Evolutionary conservation across 495 filamentous ascomycete genomes (phyloP).

Genomic region (Xylaria flabelliformis): DNA sequence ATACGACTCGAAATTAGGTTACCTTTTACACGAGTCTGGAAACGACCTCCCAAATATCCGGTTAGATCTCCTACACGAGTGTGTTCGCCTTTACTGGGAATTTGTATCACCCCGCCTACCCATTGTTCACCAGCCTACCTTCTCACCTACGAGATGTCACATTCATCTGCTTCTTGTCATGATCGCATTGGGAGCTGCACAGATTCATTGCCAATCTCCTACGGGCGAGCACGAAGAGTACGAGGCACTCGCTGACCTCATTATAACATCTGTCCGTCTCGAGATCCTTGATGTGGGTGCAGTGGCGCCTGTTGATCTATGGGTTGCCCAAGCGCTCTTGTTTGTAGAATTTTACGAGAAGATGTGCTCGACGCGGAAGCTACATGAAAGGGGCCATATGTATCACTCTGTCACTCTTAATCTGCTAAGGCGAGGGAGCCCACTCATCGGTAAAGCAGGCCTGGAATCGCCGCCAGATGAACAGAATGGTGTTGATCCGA

Average conservation of each 20-base stretch:
- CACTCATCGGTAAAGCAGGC: conserved; percentile 86
- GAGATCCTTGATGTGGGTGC: conserved; percentile 89
- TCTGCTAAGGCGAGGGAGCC: conserved; percentile 89
- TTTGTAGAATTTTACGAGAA: conserved; percentile 95
- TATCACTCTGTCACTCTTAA: conserved; percentile 96
- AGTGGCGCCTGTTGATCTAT: conserved; percentile 86
- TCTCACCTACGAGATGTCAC: conserved; percentile 80
- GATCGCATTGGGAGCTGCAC: conserved; percentile 89
- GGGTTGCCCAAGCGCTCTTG: conserved; percentile 91
- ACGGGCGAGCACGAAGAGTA: conserved; percentile 70
- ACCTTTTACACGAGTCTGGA: conserved; percentile 72
- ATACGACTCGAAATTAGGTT: conserved; percentile 71
- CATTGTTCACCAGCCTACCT: conserved; percentile 92
- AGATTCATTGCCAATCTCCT: conserved; percentile 77
- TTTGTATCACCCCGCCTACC: conserved; percentile 92
- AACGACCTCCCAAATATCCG: conserved; percentile 76
- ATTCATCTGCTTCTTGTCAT: conserved; percentile 83
- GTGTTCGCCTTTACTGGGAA: conserved; percentile 90
- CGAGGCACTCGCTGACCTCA: conserved; percentile 78
- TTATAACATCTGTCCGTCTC: conserved; percentile 85
- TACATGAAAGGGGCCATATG: conserved; percentile 95
- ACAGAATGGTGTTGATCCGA: conserved; percentile 60
- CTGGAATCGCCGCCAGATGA: conserved; percentile 84
- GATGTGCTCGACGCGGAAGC: conserved; percentile 84
- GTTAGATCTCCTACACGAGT: conserved; percentile 88